Conservation (phyloP, 2,329 filamentous ascomycete genomes). For the Dryadomyces quercus-mongolicae region DNA sequence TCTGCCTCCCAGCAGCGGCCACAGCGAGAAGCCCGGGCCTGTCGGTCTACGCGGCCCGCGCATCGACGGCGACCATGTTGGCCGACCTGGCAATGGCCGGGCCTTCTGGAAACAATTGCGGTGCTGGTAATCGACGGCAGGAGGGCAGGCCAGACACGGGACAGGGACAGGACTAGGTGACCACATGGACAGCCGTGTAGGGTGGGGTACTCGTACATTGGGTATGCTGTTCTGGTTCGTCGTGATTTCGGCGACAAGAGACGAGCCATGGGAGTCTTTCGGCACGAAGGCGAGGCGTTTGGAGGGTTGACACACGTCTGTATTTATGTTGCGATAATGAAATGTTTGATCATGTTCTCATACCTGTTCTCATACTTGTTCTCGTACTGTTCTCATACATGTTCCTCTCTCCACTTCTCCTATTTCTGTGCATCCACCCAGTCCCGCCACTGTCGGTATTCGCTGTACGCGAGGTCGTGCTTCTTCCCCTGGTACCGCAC, state of each 20-base stretch:
- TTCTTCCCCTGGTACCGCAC: conserved; percentile 82
- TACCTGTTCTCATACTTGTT: too few species aligned
- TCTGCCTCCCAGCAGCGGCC: conserved; percentile 24
- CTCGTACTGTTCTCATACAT: background rate
- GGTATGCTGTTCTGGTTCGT: background rate
- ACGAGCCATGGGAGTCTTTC: background rate
- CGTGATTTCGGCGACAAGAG: too few species aligned
- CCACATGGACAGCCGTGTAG: too few species aligned
- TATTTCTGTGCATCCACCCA: conserved; percentile 41
- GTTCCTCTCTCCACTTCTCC: background rate
- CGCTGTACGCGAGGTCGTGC: conserved; percentile 53
- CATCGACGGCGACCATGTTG: conserved; percentile 29
- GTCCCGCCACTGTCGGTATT: conserved; percentile 69
- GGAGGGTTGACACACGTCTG: background rate
- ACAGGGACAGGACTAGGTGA: too few species aligned
- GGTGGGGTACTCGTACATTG: background rate
- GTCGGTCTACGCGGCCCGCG: conserved; percentile 30
- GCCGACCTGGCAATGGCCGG: conserved; percentile 23
- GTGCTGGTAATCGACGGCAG: conserved; percentile 34
- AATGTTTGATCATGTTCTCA: too few species aligned
- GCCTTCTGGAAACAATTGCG: conserved; percentile 45
- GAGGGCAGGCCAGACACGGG: background rate
- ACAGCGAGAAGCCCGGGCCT: conserved; percentile 5
- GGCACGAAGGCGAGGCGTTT: background rate
- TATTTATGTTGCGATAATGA: too few species aligned